phyloP scores from a whole-genome alignment of 2,329 filamentous ascomycete species.

The Ophioceras dolichostomum region DNA sequence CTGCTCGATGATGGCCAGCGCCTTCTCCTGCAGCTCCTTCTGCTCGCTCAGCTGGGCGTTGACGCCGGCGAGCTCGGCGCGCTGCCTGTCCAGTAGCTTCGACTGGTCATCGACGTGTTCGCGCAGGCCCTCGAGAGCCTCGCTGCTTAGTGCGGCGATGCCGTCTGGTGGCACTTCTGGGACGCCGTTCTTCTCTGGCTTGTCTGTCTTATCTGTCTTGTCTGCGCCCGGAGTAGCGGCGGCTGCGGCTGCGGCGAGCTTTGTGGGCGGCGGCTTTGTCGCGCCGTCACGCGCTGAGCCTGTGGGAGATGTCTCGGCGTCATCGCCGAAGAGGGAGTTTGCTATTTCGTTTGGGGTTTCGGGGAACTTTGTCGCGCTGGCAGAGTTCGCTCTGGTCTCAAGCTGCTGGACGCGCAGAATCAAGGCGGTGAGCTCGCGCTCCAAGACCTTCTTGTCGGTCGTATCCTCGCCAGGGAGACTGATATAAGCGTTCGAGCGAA shows the following conservation, averaged over 20 bases:
- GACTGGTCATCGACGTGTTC: conserved; percentile 92
- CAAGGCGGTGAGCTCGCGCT: conserved; percentile 72
- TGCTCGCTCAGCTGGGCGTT: conserved; percentile 78
- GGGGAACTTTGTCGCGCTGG: conserved; percentile 50
- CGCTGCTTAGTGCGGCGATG: conserved; percentile 58
- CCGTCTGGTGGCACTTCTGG: conserved; percentile 10
- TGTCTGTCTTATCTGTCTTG: conserved; percentile 5
- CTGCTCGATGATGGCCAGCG: conserved; percentile 71
- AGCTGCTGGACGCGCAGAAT: conserved; percentile 68
- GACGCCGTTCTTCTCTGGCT: conserved; percentile 15
- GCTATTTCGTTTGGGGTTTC: conserved; percentile 70
- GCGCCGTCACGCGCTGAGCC: conserved; percentile 24
- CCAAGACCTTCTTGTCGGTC: conserved; percentile 64
- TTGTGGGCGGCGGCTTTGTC: conserved; percentile 4
- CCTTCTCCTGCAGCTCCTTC: conserved; percentile 71
- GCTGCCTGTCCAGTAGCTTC: conserved; percentile 79
- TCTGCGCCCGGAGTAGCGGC: conserved; percentile 12
- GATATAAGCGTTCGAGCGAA: conserved; percentile 37
- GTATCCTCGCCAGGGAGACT: conserved; percentile 67
- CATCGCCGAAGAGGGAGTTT: conserved; percentile 51
- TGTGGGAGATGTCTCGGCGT: conserved; percentile 30
- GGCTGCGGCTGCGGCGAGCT: background rate
- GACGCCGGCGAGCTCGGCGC: conserved; percentile 73
- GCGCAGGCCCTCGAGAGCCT: conserved; percentile 73
- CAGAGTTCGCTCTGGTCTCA: conserved; percentile 60